Percentiles rank a stretch among this genome's conserved stretches.
phyloP scores from a whole-genome alignment of 163 green algal genomes.

The Scenedesmus sp. region DNA sequence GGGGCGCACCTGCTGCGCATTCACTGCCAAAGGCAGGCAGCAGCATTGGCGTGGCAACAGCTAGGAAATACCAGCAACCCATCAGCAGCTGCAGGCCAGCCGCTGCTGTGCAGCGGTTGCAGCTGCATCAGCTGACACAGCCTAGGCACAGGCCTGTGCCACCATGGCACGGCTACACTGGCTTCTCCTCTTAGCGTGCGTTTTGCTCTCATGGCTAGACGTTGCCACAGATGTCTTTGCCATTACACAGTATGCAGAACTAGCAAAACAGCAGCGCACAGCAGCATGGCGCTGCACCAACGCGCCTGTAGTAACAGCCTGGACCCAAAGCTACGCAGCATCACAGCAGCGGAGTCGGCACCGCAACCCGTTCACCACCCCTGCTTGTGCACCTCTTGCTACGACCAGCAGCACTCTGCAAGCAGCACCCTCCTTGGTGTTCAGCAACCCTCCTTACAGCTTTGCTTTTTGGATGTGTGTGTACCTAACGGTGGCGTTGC shows the following conservation, averaged over 20 bases:
- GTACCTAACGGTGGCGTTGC: neutral
- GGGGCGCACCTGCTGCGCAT: neutral
- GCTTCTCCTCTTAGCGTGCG: neutral
- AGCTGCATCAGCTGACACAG: neutral
- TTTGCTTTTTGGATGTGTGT: slow-evolving; percentile 2
- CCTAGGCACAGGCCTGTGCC: neutral
- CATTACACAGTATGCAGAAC: neutral
- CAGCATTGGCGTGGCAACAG: neutral
- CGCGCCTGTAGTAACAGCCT: neutral
- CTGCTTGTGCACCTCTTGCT: neutral
- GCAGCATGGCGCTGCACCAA: neutral
- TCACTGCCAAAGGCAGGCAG: neutral
- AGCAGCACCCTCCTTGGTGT: neutral
- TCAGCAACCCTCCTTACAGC: neutral
- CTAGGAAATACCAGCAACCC: neutral
- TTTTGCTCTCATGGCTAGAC: neutral
- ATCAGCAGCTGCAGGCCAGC: neutral
- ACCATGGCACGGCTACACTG: neutral
- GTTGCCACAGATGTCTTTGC: neutral
- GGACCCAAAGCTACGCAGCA: neutral
- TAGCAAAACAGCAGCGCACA: neutral
- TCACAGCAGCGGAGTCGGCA: neutral
- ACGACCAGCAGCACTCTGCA: neutral
- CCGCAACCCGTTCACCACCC: neutral
- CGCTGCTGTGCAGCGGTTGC: slow-evolving; percentile 4